Evolutionary conservation across 2,329 filamentous ascomycete species (phyloP).

Genomic region (Xylariales sp.): DNA sequence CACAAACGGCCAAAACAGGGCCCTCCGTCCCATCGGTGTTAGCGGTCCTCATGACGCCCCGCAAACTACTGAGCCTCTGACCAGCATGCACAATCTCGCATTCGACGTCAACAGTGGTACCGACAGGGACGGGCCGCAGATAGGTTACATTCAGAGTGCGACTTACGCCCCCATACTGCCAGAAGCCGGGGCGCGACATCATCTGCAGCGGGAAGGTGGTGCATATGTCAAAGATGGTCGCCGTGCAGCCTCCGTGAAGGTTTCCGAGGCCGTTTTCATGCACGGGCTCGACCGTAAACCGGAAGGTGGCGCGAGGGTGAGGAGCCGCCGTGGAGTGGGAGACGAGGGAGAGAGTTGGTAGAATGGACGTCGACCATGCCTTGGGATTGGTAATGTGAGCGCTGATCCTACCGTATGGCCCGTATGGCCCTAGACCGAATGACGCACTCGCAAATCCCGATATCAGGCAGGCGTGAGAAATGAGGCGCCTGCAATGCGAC

Average conservation of each 20-base stretch:
- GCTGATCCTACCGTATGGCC: neutral
- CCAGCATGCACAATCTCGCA: constrained; percentile 62
- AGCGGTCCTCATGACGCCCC: constrained; percentile 58
- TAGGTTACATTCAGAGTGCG: constrained; percentile 76
- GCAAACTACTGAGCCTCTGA: constrained; percentile 57
- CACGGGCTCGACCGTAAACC: constrained; percentile 60
- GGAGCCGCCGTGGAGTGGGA: constrained; percentile 51
- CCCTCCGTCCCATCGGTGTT: constrained; percentile 52
- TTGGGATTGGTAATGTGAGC: constrained; percentile 40
- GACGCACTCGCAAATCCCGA: neutral
- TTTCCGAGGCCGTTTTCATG: constrained; percentile 67
- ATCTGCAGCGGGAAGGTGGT: constrained; percentile 70
- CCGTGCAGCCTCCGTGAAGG: constrained; percentile 71
- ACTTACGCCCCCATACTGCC: constrained; percentile 71
- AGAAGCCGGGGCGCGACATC: constrained; percentile 68
- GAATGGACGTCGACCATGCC: constrained; percentile 59
- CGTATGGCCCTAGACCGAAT: neutral
- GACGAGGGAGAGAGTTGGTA: constrained; percentile 56
- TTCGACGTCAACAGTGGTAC: constrained; percentile 57
- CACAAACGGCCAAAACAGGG: constrained; percentile 59
- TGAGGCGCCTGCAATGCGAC: constrained; percentile 6
- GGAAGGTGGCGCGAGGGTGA: constrained; percentile 57
- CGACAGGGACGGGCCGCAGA: constrained; percentile 68
- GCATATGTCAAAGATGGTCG: constrained; percentile 75
- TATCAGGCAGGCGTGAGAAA: neutral